Conservation (phyloP, 306 rosid species). For the Arachis hypogaea region DNA sequence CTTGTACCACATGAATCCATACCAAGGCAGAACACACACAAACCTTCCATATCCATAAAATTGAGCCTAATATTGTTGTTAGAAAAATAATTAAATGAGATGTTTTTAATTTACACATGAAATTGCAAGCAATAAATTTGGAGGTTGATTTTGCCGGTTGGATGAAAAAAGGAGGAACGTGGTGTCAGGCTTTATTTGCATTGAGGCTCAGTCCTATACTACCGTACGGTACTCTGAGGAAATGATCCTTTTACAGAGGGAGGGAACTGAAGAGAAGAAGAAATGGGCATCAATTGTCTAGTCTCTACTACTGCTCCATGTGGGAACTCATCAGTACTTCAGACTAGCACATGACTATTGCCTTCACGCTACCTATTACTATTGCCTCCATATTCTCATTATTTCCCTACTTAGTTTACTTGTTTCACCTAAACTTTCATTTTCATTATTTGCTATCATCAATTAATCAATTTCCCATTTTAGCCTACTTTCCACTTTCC, state of each 20-base stretch:
- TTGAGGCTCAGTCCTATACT: not conserved
- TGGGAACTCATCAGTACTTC: slow-evolving; percentile 36
- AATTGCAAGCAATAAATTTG: not conserved
- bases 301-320: slow-evolving; percentile 40
- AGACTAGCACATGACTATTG: slow-evolving; percentile 50
- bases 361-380: slow-evolving; percentile 4
- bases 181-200: slow-evolving; percentile 42
- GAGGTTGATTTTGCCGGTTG: slow-evolving; percentile 9
- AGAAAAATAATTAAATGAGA: too few relatives aligned
- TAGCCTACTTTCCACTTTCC: too few relatives aligned
- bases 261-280: slow-evolving; percentile 10
- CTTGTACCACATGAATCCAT: too few relatives aligned
- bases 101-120: too few relatives aligned
- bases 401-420: not conserved
- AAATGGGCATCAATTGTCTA: slow-evolving; percentile 43
- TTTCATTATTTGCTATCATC: too few relatives aligned
- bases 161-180: slow-evolving; percentile 16
- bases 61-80: too few relatives aligned
- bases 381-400: too few relatives aligned
- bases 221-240: too few relatives aligned
- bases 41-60: too few relatives aligned
- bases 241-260: not conserved
- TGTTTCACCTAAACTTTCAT: not conserved
- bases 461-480: too few relatives aligned
- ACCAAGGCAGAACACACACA: too few relatives aligned